Evolutionary conservation across 768 basidiomycete species (phyloP).

Genomic region (Trametes meyenii): DNA sequence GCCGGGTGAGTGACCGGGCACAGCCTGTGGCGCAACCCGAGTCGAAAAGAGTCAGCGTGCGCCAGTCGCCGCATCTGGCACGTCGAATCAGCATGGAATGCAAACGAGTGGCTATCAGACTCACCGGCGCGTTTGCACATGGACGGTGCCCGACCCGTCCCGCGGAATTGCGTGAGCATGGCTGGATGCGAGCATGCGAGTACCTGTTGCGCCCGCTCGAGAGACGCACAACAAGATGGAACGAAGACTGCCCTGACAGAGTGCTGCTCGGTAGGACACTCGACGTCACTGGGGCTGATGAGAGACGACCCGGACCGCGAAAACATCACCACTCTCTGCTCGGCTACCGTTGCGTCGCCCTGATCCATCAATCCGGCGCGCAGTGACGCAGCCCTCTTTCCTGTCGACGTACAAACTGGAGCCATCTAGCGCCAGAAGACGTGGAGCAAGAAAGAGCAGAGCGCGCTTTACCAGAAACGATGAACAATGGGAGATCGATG

Average conservation of each 20-base stretch:
- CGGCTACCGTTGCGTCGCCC: constrained; percentile 1
- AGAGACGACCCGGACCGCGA: background rate
- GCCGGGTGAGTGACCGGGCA: constrained; percentile 2
- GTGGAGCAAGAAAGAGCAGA: background rate
- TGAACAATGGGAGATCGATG: constrained; percentile 18
- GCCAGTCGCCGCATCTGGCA: background rate
- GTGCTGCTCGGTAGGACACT: constrained; percentile 1
- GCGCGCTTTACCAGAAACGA: background rate
- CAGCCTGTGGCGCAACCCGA: constrained; percentile 12
- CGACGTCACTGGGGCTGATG: constrained; percentile 16
- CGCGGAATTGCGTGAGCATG: constrained; percentile 12
- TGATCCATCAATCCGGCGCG: constrained; percentile 1
- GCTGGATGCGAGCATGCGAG: constrained; percentile 7
- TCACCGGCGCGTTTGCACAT: background rate
- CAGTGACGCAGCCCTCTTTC: no score
- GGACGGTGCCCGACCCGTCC: background rate
- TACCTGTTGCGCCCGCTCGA: background rate
- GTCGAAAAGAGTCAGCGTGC: background rate
- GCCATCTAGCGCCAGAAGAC: background rate
- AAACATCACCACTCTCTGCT: constrained; percentile 9
- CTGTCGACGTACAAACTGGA: no score
- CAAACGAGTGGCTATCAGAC: background rate
- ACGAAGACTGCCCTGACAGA: background rate
- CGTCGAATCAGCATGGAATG: background rate
- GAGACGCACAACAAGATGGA: background rate